Conservation (phyloP, 2,329 filamentous ascomycete species). For the Pestalotiopsis sp. region DNA sequence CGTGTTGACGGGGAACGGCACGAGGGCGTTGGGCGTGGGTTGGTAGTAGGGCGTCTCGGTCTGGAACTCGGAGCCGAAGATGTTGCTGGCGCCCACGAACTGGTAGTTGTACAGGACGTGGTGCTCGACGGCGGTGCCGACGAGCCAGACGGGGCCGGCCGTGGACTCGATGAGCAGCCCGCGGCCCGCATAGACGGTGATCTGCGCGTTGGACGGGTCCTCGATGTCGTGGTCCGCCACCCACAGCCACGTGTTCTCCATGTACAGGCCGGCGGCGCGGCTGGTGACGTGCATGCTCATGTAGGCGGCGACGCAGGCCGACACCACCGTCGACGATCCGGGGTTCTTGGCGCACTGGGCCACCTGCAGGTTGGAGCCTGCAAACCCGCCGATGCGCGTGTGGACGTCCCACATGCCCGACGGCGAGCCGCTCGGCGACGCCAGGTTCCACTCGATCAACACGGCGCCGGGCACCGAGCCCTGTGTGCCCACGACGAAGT, state of each 20-base stretch:
- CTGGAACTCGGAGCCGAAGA: conserved; percentile 62
- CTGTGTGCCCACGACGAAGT: conserved; percentile 69
- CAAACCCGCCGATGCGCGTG: conserved; percentile 70
- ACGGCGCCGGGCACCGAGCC: conserved; percentile 68
- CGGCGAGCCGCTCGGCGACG: conserved; percentile 39
- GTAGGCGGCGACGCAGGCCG: conserved; percentile 37
- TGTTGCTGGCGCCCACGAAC: conserved; percentile 53
- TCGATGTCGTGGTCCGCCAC: conserved; percentile 57
- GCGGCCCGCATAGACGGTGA: conserved; percentile 53
- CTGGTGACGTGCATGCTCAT: conserved; percentile 38
- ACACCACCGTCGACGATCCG: conserved; percentile 26
- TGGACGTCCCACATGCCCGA: conserved; percentile 74
- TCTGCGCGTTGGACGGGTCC: conserved; percentile 44
- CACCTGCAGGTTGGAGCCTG: conserved; percentile 67
- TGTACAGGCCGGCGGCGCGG: conserved; percentile 32
- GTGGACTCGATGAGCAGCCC: conserved; percentile 45
- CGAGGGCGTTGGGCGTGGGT: conserved; percentile 53
- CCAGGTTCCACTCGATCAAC: conserved; percentile 73
- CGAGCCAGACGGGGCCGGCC: conserved; percentile 52
- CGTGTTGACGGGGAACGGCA: conserved; percentile 46
- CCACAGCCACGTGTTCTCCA: conserved; percentile 47
- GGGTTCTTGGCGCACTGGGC: conserved; percentile 63
- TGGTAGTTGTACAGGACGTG: conserved; percentile 65
- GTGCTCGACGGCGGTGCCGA: conserved; percentile 62
- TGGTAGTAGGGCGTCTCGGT: conserved; percentile 70